Percentiles rank a stretch among this genome's conserved stretches.
Evolutionary conservation across 805 yeast genomes (phyloP).

Genomic region (Ogataea polymorpha): DNA sequence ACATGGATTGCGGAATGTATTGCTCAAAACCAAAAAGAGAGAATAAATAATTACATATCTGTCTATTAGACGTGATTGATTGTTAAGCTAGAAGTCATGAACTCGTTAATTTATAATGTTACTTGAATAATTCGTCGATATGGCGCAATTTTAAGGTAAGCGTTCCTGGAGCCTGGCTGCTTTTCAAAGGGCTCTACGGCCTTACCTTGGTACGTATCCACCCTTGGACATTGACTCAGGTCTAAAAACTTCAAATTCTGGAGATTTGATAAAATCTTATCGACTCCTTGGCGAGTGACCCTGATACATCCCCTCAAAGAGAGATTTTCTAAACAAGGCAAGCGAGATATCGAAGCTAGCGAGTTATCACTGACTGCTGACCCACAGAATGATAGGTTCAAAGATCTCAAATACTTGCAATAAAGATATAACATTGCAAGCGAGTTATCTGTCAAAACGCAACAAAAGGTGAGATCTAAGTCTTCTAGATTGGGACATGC

Average conservation of each 20-base stretch:
- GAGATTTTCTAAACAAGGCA: slow-evolving; percentile 46
- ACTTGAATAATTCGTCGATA: slow-evolving; percentile 57
- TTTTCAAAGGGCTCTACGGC: slow-evolving; percentile 54
- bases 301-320: slow-evolving; percentile 67
- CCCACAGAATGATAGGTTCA: slow-evolving; percentile 73
- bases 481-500: slow-evolving; percentile 56
- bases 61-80: slow-evolving; percentile 51
- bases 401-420: slow-evolving; percentile 50
- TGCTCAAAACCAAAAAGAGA: slow-evolving; percentile 95
- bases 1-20: slow-evolving; percentile 99
- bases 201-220: slow-evolving; percentile 58
- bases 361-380: slow-evolving; percentile 76
- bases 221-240: slow-evolving; percentile 71
- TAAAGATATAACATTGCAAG: slow-evolving; percentile 64
- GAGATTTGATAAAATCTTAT: slow-evolving; percentile 58
- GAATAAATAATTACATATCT: slow-evolving; percentile 85
- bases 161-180: slow-evolving; percentile 51
- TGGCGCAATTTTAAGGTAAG: slow-evolving; percentile 49
- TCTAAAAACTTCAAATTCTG: slow-evolving; percentile 51
- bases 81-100: slow-evolving; percentile 3
- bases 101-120: slow-evolving; percentile 36
- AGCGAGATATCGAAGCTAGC: slow-evolving; percentile 55
- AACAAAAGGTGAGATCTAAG: slow-evolving; percentile 68
- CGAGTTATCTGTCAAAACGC: slow-evolving; percentile 68
- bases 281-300: slow-evolving; percentile 76